Base-by-base conservation (phyloP, 805 yeast species). In the Diddensiella santjacobensis region DNA sequence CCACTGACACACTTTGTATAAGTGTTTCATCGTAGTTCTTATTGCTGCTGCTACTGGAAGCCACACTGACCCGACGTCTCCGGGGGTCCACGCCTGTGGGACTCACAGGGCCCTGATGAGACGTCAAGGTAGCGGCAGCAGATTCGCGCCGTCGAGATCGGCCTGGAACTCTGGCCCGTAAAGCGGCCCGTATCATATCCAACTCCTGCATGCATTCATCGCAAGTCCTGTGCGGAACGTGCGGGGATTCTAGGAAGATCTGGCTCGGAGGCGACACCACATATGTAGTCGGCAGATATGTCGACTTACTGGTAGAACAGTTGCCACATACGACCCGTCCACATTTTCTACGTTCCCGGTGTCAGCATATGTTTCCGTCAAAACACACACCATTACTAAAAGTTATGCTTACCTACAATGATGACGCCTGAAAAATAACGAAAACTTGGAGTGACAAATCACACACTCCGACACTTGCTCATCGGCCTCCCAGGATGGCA, bases 241-340 rank as follows among this genome's bases (percentile, higher is more conserved):
- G 75, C 1, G 80, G 78, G 22, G 71, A 66, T 58, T 78, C 83
- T 20, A 71, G 62, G 40, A 70, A 71, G 2, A 71, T 64, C 52
- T 72, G 74, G 18, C 71, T 69, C 3, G 81, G 80, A 0, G 83
- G 78, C 2, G 73, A 65, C 2, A 79, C 83, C 5, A 83, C 79
- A 53, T 74, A 71, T 0, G 85, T 77, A 37, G 78, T 74, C 8
- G 85, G 79, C 40, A 81, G 71, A 60, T 82, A 84, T 29, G 72
- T 69, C 4, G 78, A 71, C 37, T 66, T 64, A 19, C 76, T 71
- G 5, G 69, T 61, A 4, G 91, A 81, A 59, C 96, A 87, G 35
- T 62, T 58, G 24, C 80, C 83, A 65, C 96, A 87, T 15, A 83
- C 86, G 0, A 88, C 83, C 29, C 80, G 71, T 2, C 96, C 96